Percentiles rank a stretch among this genome's conserved stretches.
phyloP scores from a whole-genome alignment of 2,329 filamentous ascomycete species.

The Oidium heveae region DNA sequence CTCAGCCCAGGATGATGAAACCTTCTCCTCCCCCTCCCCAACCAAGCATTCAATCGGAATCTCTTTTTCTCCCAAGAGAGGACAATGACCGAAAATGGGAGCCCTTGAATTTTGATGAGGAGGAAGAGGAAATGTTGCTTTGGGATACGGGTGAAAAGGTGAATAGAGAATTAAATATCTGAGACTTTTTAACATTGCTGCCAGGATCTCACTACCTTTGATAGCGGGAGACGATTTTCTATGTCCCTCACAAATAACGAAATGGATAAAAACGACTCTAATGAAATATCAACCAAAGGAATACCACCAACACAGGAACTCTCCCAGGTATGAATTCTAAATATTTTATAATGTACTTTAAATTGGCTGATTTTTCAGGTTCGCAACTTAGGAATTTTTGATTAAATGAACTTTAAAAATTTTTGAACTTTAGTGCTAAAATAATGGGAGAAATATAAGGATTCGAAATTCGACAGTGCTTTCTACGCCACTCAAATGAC shows the following conservation, averaged over 20 bases:
- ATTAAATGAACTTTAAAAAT: constrained; percentile 3
- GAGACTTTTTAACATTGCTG: no score
- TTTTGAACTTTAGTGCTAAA: not conserved
- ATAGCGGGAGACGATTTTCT: no score
- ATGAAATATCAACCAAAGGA: not conserved
- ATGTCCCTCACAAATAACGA: no score
- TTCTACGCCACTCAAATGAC: no score
- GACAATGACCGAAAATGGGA: constrained; percentile 52
- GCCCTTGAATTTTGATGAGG: constrained; percentile 38
- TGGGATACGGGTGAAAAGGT: constrained; percentile 47
- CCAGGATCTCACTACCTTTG: no score
- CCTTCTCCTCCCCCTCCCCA: constrained; percentile 28
- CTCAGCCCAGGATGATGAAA: constrained; percentile 12
- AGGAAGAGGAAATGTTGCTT: constrained; percentile 40
- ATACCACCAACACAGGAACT: constrained; percentile 46
- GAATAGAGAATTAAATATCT: constrained; percentile 11
- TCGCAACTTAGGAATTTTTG: constrained; percentile 10
- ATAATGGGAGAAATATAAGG: no score
- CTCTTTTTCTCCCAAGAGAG: constrained; percentile 38
- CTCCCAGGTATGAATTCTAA: constrained; percentile 29
- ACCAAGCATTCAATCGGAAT: constrained; percentile 35
- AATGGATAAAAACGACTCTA: not conserved
- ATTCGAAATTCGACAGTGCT: no score
- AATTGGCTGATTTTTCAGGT: constrained; percentile 5
- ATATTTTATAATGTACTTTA: not conserved